phyloP scores from a whole-genome alignment of 2,329 filamentous ascomycete species.

The Dryadomyces quercus-mongolicae region DNA sequence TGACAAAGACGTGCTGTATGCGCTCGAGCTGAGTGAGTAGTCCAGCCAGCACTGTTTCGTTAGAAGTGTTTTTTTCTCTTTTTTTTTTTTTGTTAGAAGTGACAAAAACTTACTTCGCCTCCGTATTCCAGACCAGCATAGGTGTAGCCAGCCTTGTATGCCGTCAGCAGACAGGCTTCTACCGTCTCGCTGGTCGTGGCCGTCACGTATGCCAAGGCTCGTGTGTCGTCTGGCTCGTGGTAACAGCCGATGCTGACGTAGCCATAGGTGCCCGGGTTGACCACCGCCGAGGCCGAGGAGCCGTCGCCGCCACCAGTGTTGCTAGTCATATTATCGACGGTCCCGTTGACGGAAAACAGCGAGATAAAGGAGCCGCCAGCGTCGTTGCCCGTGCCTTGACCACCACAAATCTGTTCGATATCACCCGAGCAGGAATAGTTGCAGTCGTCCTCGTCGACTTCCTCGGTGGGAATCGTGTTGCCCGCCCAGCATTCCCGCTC shows the following conservation, averaged over 20 bases:
- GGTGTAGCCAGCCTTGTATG: slow-evolving; percentile 9
- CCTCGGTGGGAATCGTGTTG: slow-evolving; percentile 28
- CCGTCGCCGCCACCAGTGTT: slow-evolving; percentile 5
- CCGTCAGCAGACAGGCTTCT: slow-evolving; percentile 13
- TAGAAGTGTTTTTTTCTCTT: neutral
- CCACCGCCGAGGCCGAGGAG: slow-evolving; percentile 11
- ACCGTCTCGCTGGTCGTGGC: slow-evolving; percentile 13
- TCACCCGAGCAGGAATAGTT: slow-evolving; percentile 38
- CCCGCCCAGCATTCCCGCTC: slow-evolving; percentile 43
- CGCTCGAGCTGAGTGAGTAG: slow-evolving; percentile 1
- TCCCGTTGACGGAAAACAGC: slow-evolving; percentile 28
- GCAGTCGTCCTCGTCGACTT: slow-evolving; percentile 34
- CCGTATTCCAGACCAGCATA: slow-evolving; percentile 23
- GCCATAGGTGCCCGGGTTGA: slow-evolving; percentile 22
- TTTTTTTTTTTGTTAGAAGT: neutral
- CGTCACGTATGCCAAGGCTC: slow-evolving; percentile 12
- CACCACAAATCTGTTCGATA: slow-evolving; percentile 39
- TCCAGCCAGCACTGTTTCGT: slow-evolving; percentile 8
- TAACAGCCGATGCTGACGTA: slow-evolving; percentile 24
- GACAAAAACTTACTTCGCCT: slow-evolving; percentile 4
- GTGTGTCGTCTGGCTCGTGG: slow-evolving; percentile 13
- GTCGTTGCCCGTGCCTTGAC: slow-evolving; percentile 27
- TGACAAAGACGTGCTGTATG: slow-evolving; percentile 8
- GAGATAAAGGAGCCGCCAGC: slow-evolving; percentile 31
- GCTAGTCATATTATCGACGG: neutral